phyloP scores from a whole-genome alignment of 1,284 basidiomycete species.

The Meira miltonrushii region DNA sequence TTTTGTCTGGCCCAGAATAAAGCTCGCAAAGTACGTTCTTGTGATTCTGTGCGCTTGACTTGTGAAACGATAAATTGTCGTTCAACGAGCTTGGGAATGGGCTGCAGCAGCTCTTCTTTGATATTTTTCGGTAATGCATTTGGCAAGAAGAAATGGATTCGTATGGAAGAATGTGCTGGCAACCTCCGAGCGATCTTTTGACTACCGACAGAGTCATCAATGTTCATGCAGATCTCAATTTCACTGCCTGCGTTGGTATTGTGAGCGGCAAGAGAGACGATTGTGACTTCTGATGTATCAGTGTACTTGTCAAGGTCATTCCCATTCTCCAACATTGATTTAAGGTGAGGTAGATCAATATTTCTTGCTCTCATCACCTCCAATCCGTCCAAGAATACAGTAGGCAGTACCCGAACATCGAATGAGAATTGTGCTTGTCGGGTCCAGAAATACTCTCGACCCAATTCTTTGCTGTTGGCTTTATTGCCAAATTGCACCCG shows the following conservation, averaged over 20 bases:
- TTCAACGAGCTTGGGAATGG: conserved; percentile 2
- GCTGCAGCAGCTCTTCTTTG: background rate
- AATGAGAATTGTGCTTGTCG: conserved; percentile 77
- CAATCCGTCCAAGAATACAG: conserved; percentile 65
- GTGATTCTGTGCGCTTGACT: conserved; percentile 14
- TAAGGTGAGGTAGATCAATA: conserved; percentile 9
- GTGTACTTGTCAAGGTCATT: conserved; percentile 64
- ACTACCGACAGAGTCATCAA: too few relatives aligned
- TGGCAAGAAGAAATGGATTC: background rate
- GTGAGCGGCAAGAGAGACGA: conserved; percentile 73
- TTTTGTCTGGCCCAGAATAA: conserved; percentile 36
- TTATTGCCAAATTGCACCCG: conserved; percentile 74
- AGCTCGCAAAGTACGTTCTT: conserved; percentile 17
- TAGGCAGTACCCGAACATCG: conserved; percentile 84
- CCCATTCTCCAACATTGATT: conserved; percentile 14
- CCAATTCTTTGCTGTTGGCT: conserved; percentile 54
- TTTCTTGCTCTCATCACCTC: conserved; percentile 10
- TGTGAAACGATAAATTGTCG: conserved; percentile 12
- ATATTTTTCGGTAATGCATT: background rate
- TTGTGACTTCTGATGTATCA: background rate
- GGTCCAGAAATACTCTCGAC: conserved; percentile 63
- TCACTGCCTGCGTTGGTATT: conserved; percentile 85
- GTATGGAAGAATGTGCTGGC: background rate
- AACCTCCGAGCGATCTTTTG: background rate
- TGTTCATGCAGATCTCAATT: conserved; percentile 55